Conservation (phyloP, 192 early-diverging fungal species). For the Phlyctochytrium arcticum region DNA sequence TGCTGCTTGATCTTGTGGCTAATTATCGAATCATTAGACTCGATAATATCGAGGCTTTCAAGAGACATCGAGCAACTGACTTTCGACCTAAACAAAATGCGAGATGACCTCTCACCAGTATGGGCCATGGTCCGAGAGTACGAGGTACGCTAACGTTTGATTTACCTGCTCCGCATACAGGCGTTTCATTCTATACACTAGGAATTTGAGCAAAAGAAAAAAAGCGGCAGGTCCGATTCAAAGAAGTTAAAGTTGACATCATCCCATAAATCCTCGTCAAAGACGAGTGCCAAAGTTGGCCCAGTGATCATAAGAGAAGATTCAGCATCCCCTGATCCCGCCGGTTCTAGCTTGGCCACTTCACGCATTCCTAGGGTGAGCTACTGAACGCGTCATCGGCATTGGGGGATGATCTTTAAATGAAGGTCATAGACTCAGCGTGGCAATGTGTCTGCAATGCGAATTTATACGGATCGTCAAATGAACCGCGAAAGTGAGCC, state of each 20-base stretch:
- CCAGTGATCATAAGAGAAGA: too few relatives aligned
- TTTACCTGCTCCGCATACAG: background rate
- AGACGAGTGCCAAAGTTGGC: too few relatives aligned
- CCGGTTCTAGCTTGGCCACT: too few relatives aligned
- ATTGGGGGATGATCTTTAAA: too few relatives aligned
- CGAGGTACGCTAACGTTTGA: conserved; percentile 14
- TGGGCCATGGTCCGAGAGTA: conserved; percentile 37
- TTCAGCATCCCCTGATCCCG: too few relatives aligned
- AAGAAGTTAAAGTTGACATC: background rate
- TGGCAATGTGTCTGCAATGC: conserved; percentile 60
- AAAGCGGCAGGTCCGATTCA: background rate
- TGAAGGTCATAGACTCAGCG: too few relatives aligned
- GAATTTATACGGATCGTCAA: conserved; percentile 78
- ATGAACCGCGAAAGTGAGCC: conserved; percentile 63
- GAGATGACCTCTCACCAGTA: conserved; percentile 31
- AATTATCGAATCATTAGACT: too few relatives aligned
- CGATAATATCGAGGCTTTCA: conserved; percentile 9
- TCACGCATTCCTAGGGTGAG: too few relatives aligned
- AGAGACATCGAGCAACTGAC: conserved; percentile 15
- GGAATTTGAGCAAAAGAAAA: conserved; percentile 7
- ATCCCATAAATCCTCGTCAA: too few relatives aligned
- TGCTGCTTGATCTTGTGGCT: too few relatives aligned
- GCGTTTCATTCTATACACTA: background rate
- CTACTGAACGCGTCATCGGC: too few relatives aligned
- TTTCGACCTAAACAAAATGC: conserved; percentile 13